Conservation (phyloP, 2,329 filamentous ascomycete species). For the Cordyceps fumosorosea region DNA sequence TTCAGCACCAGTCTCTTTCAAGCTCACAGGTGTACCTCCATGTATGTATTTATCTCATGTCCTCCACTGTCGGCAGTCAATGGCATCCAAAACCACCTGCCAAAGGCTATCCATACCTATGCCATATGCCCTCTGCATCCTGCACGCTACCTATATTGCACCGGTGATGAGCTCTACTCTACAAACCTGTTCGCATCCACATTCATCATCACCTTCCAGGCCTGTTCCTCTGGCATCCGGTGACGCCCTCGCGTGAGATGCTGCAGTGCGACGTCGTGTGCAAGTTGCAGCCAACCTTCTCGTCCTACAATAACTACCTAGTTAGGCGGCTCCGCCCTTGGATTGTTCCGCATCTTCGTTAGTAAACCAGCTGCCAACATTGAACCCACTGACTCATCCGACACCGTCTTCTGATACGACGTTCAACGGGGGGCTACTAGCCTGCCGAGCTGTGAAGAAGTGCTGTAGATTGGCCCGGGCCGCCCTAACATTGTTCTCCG, state of each 20-base stretch:
- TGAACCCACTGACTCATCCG: too few relatives aligned
- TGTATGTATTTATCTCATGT: neutral
- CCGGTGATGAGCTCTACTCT: neutral
- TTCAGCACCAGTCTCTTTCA: neutral
- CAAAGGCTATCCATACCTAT: too few relatives aligned
- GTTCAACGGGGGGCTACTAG: too few relatives aligned
- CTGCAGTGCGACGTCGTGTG: neutral
- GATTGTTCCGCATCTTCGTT: too few relatives aligned
- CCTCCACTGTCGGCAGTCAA: neutral
- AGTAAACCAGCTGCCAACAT: too few relatives aligned
- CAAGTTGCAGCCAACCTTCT: neutral
- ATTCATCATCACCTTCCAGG: neutral
- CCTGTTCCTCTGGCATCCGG: neutral
- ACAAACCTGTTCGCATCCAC: slow-evolving; percentile 4
- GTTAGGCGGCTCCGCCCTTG: neutral
- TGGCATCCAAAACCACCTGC: slow-evolving; percentile 4
- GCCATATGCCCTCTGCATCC: neutral
- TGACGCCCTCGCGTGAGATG: slow-evolving; percentile 2
- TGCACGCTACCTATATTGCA: neutral
- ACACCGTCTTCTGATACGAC: too few relatives aligned
- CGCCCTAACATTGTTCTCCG: too few relatives aligned
- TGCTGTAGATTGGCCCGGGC: too few relatives aligned
- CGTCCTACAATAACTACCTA: neutral
- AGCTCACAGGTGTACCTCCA: neutral
- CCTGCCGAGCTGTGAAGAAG: too few relatives aligned